phyloP scores from a whole-genome alignment of 1,284 basidiomycete species.

The Tylopilus orsonianus region DNA sequence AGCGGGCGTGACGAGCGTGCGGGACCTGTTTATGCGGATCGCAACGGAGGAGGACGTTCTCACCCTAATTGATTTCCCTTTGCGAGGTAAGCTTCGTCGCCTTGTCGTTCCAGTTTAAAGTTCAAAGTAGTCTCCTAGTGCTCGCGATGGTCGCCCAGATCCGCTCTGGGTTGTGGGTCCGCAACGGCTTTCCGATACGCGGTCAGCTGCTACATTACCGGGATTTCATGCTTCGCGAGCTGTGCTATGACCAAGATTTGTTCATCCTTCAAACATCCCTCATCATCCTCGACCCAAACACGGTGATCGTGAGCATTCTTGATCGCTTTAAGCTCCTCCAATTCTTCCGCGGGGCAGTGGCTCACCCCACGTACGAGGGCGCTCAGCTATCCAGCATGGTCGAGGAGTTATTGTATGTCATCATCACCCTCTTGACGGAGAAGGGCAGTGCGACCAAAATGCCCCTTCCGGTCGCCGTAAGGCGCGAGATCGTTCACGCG shows the following conservation, averaged over 20 bases:
- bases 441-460: conserved; percentile 74
- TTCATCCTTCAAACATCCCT: conserved; percentile 89
- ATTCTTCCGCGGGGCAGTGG: conserved; percentile 72
- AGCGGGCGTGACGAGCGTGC: conserved; percentile 54
- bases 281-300: conserved; percentile 76
- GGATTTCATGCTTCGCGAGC: conserved; percentile 92
- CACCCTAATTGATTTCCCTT: conserved; percentile 80
- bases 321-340: conserved; percentile 84
- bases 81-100: conserved; percentile 62
- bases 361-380: conserved; percentile 65
- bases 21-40: conserved; percentile 58
- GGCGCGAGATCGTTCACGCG: conserved; percentile 88
- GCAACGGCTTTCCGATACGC: conserved; percentile 94
- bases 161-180: conserved; percentile 93
- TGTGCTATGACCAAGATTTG: conserved; percentile 96
- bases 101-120: neutral
- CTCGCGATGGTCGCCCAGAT: conserved; percentile 92
- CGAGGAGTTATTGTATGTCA: conserved; percentile 88
- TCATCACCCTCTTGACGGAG: conserved; percentile 89
- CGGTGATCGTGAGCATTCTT: conserved; percentile 82
- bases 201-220: conserved; percentile 97
- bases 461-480: conserved; percentile 65
- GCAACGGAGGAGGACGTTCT: conserved; percentile 64
- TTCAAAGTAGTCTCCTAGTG: conserved; percentile 46
- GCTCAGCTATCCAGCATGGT: conserved; percentile 81